Evolutionary conservation across 805 yeast genomes (phyloP), one percentile per base, ranked within the genome.

Genomic region (Saccharomycopsis microspora): DNA sequence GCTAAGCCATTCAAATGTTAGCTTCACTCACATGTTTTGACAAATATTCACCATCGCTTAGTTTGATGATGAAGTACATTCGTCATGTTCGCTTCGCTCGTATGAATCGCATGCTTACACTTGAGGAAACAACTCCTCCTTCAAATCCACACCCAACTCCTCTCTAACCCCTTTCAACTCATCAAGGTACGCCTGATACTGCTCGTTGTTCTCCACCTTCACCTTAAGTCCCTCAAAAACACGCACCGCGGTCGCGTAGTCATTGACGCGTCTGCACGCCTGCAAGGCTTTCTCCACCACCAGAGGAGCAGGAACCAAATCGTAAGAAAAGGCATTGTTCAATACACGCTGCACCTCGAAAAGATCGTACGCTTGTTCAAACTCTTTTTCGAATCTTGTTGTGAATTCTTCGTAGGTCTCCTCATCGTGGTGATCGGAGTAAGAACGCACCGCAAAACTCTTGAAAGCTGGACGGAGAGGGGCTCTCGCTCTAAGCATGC

Each of bases 221-320:
- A 80, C 86, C 69, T 85, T 86, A 66, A 93, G 78, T 57, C 95
- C 97, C 75, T 90, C 98, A 61, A 93, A 93, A 49, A 95, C 96
- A 73, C 98, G 85, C 58, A 88, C 93, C 48, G 98, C 98, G 52
- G 97, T 89, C 53, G 98, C 96, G 72, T 86, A 86, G 73, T 93
- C 98, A 70, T 93, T 87, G 58, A 93, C 97, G 72, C 97, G 86
- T 81, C 98, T 89, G 60, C 97, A 89, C 43, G 98, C 98, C 72
- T 85, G 81, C 64, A 93, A 76, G 43, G 98, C 98, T 70, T 84
- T 85, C 71, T 86, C 96, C 63, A 93, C 76, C 54, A 93, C 97
- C 54, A 84, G 78, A 57, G 98, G 98, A 32, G 98, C 90, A 57
- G 98, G 98, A 49, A 93, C 98, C 68, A 93, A 79, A 71, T 93